These are phyloP conservation scores for Sporothrix inflata DNA, from an alignment of 2,329 filamentous ascomycete species.

Conservation along the genomic window DNA sequence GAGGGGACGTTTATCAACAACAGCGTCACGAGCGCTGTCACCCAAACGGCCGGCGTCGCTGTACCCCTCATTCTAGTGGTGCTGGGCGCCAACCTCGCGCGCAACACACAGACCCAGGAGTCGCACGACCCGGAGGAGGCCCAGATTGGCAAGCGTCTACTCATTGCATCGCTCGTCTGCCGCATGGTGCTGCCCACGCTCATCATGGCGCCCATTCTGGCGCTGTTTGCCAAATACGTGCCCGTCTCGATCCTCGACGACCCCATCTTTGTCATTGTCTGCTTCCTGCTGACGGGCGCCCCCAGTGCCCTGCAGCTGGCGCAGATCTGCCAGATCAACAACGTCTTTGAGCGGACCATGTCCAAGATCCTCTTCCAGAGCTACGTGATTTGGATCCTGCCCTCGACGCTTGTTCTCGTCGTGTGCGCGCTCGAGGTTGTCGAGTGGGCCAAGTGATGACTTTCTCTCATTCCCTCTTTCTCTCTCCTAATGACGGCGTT, in stretches of 20 bases:
- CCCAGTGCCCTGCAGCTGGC: constrained; percentile 92
- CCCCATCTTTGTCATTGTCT: constrained; percentile 97
- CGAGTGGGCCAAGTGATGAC: constrained; percentile 68
- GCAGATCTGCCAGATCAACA: constrained; percentile 98
- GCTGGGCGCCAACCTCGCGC: constrained; percentile 88
- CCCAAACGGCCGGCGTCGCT: constrained; percentile 84
- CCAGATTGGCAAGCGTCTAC: constrained; percentile 70
- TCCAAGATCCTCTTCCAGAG: constrained; percentile 91
- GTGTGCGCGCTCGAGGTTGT: constrained; percentile 91
- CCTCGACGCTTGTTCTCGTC: constrained; percentile 87
- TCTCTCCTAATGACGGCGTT: background rate
- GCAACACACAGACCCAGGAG: constrained; percentile 78
- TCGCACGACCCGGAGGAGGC: constrained; percentile 71
- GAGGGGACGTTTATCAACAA: constrained; percentile 90
- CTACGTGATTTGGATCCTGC: constrained; percentile 95
- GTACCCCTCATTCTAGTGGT: constrained; percentile 96
- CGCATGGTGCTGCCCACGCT: constrained; percentile 91
- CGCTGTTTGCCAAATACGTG: constrained; percentile 84
- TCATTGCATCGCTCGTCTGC: constrained; percentile 82
- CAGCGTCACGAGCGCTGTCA: constrained; percentile 85
- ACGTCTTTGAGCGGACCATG: constrained; percentile 95
- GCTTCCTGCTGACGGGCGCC: constrained; percentile 92
- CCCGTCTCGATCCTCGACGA: constrained; percentile 94
- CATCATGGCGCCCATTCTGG: constrained; percentile 89
- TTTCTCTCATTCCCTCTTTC: background rate